phyloP scores from a whole-genome alignment of 306 rosid species.

The Geum urbanum region DNA sequence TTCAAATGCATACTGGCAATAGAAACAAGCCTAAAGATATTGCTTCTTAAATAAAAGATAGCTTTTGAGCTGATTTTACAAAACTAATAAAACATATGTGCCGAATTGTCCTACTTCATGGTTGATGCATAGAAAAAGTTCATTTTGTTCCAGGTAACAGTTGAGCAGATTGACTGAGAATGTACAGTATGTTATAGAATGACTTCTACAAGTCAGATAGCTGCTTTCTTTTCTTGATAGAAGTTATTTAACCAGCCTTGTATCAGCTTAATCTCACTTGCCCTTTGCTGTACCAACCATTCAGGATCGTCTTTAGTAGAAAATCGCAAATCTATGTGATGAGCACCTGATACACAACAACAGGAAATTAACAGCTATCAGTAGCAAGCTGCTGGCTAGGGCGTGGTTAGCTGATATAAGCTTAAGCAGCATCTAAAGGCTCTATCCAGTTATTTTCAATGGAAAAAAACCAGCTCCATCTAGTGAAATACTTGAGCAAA shows the following conservation, averaged over 20 bases:
- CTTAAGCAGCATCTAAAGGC: neutral
- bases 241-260: slow-evolving; percentile 59
- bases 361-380: slow-evolving; percentile 5
- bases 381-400: neutral
- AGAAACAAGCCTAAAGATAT: too few species aligned
- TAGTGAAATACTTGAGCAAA: too few species aligned
- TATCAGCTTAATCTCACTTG: slow-evolving; percentile 54
- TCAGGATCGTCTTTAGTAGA: slow-evolving; percentile 60
- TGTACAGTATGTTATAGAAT: neutral
- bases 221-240: slow-evolving; percentile 31
- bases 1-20: too few species aligned
- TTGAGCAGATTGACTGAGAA: neutral
- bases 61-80: neutral
- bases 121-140: neutral
- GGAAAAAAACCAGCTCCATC: too few species aligned
- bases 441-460: neutral
- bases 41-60: too few species aligned
- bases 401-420: neutral
- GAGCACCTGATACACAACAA: slow-evolving; percentile 51
- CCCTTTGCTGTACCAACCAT: slow-evolving; percentile 75
- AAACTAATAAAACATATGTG: neutral
- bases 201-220: slow-evolving; percentile 23
- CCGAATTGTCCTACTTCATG: neutral
- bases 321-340: slow-evolving; percentile 76
- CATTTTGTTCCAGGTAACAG: neutral